Evolutionary conservation across 441 rosid genomes (phyloP).

Genomic region (Flueggea neowawraea): DNA sequence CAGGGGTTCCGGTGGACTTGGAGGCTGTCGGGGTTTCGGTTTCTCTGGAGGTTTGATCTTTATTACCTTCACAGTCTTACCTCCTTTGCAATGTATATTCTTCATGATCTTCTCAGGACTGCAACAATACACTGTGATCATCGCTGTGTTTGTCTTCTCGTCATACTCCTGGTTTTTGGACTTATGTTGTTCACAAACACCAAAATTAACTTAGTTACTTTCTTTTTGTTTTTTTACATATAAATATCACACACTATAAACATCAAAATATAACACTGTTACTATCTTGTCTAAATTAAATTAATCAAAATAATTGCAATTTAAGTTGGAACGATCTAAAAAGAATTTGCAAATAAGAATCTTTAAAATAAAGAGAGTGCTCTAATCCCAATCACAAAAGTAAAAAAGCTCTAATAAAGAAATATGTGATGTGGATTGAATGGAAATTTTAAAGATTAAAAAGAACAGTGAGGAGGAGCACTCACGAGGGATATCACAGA

Average conservation of each 20-base stretch:
- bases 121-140: slow-evolving; percentile 66
- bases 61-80: slow-evolving; percentile 47
- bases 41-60: slow-evolving; percentile 40
- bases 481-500: slow-evolving; percentile 72
- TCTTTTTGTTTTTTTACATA: neutral
- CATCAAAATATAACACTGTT: too few species aligned
- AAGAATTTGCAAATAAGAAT: too few species aligned
- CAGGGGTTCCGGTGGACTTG: slow-evolving; percentile 12
- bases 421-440: neutral
- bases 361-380: too few species aligned
- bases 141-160: slow-evolving; percentile 57
- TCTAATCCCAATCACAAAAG: too few species aligned
- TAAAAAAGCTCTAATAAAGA: too few species aligned
- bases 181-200: slow-evolving; percentile 64
- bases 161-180: slow-evolving; percentile 59
- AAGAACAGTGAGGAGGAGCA: neutral
- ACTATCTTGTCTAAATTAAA: too few species aligned
- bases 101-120: slow-evolving; percentile 63
- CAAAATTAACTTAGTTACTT: slow-evolving; percentile 33
- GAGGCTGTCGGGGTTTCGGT: neutral
- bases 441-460: neutral
- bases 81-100: slow-evolving; percentile 58
- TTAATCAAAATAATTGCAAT: too few species aligned
- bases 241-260: too few species aligned
- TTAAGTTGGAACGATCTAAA: too few species aligned